These are phyloP conservation scores for Dipodascus albidus DNA, from an alignment of 805 yeast species.

Conservation along the genomic window DNA sequence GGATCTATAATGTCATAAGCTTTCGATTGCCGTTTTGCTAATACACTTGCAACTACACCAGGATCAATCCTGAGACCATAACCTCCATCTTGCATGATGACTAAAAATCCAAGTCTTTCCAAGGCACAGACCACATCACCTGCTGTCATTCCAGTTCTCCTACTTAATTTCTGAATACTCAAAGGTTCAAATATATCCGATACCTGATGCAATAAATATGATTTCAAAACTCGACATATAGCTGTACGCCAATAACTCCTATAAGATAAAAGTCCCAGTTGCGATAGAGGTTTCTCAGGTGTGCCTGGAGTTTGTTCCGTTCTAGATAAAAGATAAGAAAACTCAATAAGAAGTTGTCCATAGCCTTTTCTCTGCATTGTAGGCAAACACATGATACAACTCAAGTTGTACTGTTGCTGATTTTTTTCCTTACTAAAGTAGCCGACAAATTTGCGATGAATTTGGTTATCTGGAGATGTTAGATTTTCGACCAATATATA, in stretches of 20 bases:
- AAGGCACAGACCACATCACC: constrained; percentile 82
- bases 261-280: constrained; percentile 75
- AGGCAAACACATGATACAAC: constrained; percentile 87
- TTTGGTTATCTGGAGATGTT: constrained; percentile 26
- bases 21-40: constrained; percentile 2
- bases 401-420: constrained; percentile 53
- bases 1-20: constrained; percentile 2
- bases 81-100: constrained; percentile 14
- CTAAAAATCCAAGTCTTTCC: constrained; percentile 60
- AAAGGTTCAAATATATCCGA: neutral
- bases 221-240: constrained; percentile 29
- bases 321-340: constrained; percentile 69
- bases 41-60: constrained; percentile 4
- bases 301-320: constrained; percentile 76
- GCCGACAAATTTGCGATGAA: constrained; percentile 72
- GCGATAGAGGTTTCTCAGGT: constrained; percentile 90
- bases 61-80: constrained; percentile 6
- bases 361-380: constrained; percentile 79
- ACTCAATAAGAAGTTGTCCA: constrained; percentile 80
- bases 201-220: neutral
- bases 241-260: constrained; percentile 75
- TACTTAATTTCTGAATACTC: constrained; percentile 45
- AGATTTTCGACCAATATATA: constrained; percentile 63
- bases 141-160: constrained; percentile 71
- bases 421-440: constrained; percentile 81